Evolutionary conservation across 2,329 filamentous ascomycete species (phyloP), one percentile per base, ranked within the genome.

Genomic region (Aspergillus ibericus): DNA sequence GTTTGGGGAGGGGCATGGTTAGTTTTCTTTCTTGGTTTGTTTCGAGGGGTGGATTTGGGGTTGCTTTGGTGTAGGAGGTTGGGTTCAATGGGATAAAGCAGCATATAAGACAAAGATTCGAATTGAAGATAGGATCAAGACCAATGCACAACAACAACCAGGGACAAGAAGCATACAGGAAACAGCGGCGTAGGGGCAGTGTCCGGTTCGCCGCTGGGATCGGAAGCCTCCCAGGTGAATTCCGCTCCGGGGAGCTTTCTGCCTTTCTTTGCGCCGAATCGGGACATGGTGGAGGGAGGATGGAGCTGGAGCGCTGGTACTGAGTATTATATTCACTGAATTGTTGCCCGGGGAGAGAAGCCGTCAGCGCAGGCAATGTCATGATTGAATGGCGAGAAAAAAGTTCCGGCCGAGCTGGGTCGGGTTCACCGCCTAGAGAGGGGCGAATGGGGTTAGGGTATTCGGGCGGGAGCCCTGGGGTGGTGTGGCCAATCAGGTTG

Each of bases 101-200:
- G 22, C 3, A 5, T 5, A 25, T 3, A 25, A 25, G 3, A 25
- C 3, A 25, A 25, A 25, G 22, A 25, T 25, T 25, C 22, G n/a
- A n/a, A 25, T 25, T 25, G 5, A 5, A 5, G 22, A 25, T 25
- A 25, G 22, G 5, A 25, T 3, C 22, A 25, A 25, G 22, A 25
- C 22, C 22, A 25, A 25, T n/a, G n/a, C n/a, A 25, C 22, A 25
- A 25, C 22, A 25, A 25, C 22, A 25, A 25, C 22, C 3, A 25
- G 52, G 29, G 16, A 36, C 27, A 44, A 12, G 20, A 55, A 58
- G 70, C 73, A 38, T 73, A 82, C 80, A 57, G 80, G 80, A 63
- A 78, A 82, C 36, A 80, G 67, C 56, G 78, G 78, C 27, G 76
- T 77, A 13, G 80, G 80, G 60, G 77, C 78, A 36, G 70, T 77